Conservation (phyloP, 371 early-diverging fungal genomes). For the Parasitella parasitica region DNA sequence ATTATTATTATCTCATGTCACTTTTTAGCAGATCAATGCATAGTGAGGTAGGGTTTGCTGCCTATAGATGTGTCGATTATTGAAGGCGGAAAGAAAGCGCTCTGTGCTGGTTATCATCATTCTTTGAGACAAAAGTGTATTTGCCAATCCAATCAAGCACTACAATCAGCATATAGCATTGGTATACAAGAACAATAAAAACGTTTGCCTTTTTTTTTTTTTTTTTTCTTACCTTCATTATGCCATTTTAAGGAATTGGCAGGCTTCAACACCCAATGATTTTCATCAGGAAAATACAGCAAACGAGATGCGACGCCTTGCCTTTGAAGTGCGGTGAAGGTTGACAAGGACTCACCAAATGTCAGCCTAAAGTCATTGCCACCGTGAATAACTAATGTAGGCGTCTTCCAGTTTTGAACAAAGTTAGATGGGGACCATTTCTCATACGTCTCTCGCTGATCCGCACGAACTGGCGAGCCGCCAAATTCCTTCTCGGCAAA, state of each 20-base stretch:
- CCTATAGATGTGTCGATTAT: too few species aligned
- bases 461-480: slow-evolving; percentile 65
- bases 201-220: too few species aligned
- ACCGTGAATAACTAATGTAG: slow-evolving; percentile 78
- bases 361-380: slow-evolving; percentile 69
- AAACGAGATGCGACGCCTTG: slow-evolving; percentile 70
- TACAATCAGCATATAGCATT: background rate
- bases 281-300: slow-evolving; percentile 84
- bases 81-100: background rate
- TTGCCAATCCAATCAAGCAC: slow-evolving; percentile 62
- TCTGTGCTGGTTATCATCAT: background rate
- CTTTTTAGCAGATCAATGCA: too few species aligned
- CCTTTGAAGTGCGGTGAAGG: slow-evolving; percentile 81
- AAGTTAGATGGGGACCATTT: slow-evolving; percentile 72
- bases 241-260: slow-evolving; percentile 80
- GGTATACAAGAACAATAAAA: background rate
- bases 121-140: slow-evolving; percentile 39
- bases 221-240: slow-evolving; percentile 48
- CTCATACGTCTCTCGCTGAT: slow-evolving; percentile 58
- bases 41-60: too few species aligned
- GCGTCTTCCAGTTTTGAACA: slow-evolving; percentile 80
- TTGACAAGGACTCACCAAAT: slow-evolving; percentile 69
- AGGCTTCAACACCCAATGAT: slow-evolving; percentile 76
- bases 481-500: slow-evolving; percentile 81
- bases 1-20: too few species aligned